Evolutionary conservation across 108 stramenopile species (phyloP).

Genomic region (Cyclostephanos invisitatus): DNA sequence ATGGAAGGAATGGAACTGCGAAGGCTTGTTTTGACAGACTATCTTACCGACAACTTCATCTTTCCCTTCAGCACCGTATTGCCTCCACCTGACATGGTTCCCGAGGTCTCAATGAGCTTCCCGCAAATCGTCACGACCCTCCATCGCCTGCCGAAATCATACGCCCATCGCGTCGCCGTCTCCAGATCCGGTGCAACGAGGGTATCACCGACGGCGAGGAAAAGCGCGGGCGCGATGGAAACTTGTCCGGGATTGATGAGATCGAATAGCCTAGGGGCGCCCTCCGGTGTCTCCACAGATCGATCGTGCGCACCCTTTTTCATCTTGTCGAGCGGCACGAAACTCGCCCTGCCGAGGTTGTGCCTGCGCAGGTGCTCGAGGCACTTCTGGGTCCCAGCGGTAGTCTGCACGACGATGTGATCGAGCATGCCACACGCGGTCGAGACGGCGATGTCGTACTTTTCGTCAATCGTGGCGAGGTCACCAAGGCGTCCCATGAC

Average conservation of each 20-base stretch:
- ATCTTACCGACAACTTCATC: conserved; percentile 82
- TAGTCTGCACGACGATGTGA: conserved; percentile 96
- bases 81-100: conserved; percentile 99
- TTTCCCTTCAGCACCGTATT: conserved; percentile 76
- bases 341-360: conserved; percentile 94
- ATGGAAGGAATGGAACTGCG: not conserved
- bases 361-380: conserved; percentile 89
- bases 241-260: conserved; percentile 72
- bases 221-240: conserved; percentile 89
- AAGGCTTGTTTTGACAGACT: not conserved
- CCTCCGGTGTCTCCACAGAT: conserved; percentile 83
- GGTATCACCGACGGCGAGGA: conserved; percentile 92
- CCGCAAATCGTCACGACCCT: conserved; percentile 95
- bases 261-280: conserved; percentile 91
- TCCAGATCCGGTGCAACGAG: conserved; percentile 96
- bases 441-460: conserved; percentile 97
- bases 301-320: conserved; percentile 89
- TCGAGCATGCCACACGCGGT: conserved; percentile 95
- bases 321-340: conserved; percentile 94
- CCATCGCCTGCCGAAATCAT: conserved; percentile 88
- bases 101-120: conserved; percentile 95
- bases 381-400: conserved; percentile 91
- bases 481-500: conserved; percentile 96
- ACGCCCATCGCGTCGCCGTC: conserved; percentile 91
- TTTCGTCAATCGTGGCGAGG: conserved; percentile 84